Conservation (phyloP, 441 rosid species). For the Croton laevigatus region DNA sequence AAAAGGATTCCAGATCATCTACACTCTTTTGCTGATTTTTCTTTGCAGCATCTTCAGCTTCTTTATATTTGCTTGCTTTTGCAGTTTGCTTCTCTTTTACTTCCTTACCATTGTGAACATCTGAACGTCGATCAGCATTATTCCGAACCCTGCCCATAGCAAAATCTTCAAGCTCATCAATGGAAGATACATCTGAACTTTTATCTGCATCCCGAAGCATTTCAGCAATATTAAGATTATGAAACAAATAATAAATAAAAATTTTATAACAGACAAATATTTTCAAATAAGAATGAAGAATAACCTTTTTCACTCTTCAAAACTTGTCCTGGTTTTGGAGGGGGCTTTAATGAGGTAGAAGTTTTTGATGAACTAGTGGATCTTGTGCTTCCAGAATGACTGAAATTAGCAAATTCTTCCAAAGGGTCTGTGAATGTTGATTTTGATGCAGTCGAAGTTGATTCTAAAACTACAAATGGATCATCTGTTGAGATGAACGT, state of each 20-base stretch:
- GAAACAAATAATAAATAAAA: slow-evolving; percentile 12
- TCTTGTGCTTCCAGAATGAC: slow-evolving; percentile 34
- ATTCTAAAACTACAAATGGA: slow-evolving; percentile 67
- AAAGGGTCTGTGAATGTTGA: slow-evolving; percentile 45
- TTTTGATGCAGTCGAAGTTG: slow-evolving; percentile 37
- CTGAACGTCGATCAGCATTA: slow-evolving; percentile 31
- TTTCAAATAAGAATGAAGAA: slow-evolving; percentile 24
- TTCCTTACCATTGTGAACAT: slow-evolving; percentile 29
- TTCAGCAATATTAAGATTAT: slow-evolving; percentile 14
- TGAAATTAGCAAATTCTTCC: slow-evolving; percentile 49
- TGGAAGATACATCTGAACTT: slow-evolving; percentile 44
- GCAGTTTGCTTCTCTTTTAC: slow-evolving; percentile 22
- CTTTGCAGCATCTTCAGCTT: slow-evolving; percentile 47
- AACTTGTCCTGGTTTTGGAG: slow-evolving; percentile 63
- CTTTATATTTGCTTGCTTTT: slow-evolving; percentile 46
- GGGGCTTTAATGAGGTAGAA: slow-evolving; percentile 55
- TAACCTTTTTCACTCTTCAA: slow-evolving; percentile 55
- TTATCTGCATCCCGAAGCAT: slow-evolving; percentile 43
- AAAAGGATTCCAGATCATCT: slow-evolving; percentile 69
- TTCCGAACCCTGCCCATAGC: slow-evolving; percentile 49
- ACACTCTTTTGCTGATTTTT: slow-evolving; percentile 36
- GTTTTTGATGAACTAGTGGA: slow-evolving; percentile 30
- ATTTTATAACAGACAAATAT: slow-evolving; percentile 2
- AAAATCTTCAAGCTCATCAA: slow-evolving; percentile 77
- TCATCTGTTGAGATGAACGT: slow-evolving; percentile 41